phyloP scores from a whole-genome alignment of 768 basidiomycete species.

The Auriscalpium microsporum region DNA sequence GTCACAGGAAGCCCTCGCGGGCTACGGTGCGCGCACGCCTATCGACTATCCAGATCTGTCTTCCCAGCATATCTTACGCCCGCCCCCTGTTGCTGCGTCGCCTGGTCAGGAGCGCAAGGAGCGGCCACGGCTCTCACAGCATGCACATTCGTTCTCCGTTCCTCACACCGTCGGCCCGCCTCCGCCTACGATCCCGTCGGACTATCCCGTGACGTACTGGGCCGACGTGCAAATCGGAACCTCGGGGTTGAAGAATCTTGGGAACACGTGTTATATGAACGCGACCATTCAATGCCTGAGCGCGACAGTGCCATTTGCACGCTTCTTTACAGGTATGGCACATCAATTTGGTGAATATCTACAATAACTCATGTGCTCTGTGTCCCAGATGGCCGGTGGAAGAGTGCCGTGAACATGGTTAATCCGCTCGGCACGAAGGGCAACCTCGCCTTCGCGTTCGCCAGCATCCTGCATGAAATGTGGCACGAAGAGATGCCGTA shows the following conservation, averaged over 20 bases:
- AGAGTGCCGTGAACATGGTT: conserved; percentile 69
- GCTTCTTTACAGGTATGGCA: conserved; percentile 78
- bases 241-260: conserved; percentile 86
- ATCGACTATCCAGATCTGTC: conserved; percentile 80
- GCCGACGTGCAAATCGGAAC: conserved; percentile 68
- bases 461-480: conserved; percentile 74
- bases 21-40: conserved; percentile 37
- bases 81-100: conserved; percentile 71
- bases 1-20: conserved; percentile 48
- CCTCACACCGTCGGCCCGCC: conserved; percentile 33
- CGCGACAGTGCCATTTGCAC: conserved; percentile 87
- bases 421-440: conserved; percentile 90
- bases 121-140: conserved; percentile 41
- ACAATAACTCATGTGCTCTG: conserved; percentile 4
- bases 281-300: conserved; percentile 94
- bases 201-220: conserved; percentile 84
- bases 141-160: conserved; percentile 29
- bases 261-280: conserved; percentile 99
- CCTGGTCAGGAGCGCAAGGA: conserved; percentile 70
- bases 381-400: conserved; percentile 66
- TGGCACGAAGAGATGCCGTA: conserved; percentile 84
- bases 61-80: conserved; percentile 54
- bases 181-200: conserved; percentile 61
- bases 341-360: neutral
- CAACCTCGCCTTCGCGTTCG: conserved; percentile 70